Base-by-base conservation (phyloP, 352 stramenopile genomes). In the Globisporangium alternatum region DNA sequence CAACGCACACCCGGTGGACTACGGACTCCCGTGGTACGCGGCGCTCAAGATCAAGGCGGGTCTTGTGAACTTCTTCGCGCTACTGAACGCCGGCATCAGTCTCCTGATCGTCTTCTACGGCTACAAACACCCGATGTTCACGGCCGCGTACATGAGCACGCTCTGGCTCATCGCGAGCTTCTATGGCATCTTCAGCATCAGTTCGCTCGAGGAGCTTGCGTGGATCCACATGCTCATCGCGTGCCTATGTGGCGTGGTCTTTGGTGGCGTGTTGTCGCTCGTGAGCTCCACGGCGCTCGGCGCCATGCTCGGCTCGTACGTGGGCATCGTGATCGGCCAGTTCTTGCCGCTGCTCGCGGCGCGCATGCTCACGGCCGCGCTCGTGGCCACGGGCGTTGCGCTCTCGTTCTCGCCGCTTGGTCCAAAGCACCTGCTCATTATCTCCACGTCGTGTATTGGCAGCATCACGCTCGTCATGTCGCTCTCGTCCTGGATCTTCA, bases 1-100 rank as follows among this genome's bases (percentile, higher is more conserved):
- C 68, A 90, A 91, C 48, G 72, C 79, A 44, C 91, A 98, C 70
- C 88, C 88, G 2, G 88, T 93, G 9, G 68, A 86, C 25, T 96
- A 90, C 63, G 88, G 88, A 39, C 73, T 96, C 2, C 81, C 88
- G 15, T 96, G 86, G 86, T 96, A 96, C 43, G 74, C 82, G 15
- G 81, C 84, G 25, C 62, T 96, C 30, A 74, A 66, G 30, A 67
- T 93, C 2, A 81, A 89, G 25, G 47, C 65, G 3, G 71, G 39
- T 4, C 65, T 95, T 1, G 57, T 76, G 21, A 64, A 74, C 28
- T 51, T 86, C 17, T 88, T 93, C 25, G 82, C 84, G 19, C 62
- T 81, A 8, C 19, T 92, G 22, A 91, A 91, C 67, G 76, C 76
- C 10, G 47, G 83, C 22, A 44, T 82, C 31, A 79, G 81, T 7